These are phyloP conservation scores for Cordyceps farinosa DNA, from an alignment of 2,329 filamentous ascomycete genomes.

Conservation along the genomic window DNA sequence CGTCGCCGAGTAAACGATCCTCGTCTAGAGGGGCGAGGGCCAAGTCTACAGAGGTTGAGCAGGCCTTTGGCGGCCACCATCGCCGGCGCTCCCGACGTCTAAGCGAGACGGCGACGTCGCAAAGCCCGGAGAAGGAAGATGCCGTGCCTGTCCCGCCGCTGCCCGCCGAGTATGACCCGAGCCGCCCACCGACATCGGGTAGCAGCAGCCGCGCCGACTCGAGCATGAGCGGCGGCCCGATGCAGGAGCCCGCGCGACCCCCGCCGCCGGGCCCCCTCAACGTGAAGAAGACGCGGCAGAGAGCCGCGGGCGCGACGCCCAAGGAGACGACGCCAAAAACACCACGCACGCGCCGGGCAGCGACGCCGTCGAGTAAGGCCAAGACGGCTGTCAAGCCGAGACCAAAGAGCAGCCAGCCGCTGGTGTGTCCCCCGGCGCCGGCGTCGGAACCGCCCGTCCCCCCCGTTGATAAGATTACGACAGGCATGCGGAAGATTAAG, in stretches of 20 bases:
- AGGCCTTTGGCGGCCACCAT: background rate
- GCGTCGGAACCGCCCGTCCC: slow-evolving; percentile 14
- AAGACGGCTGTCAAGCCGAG: slow-evolving; percentile 19
- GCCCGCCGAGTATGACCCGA: slow-evolving; percentile 17
- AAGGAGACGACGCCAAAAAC: slow-evolving; percentile 35
- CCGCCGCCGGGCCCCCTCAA: slow-evolving; percentile 39
- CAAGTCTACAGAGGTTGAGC: slow-evolving; percentile 11
- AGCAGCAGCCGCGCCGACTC: slow-evolving; percentile 34
- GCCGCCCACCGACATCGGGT: slow-evolving; percentile 23
- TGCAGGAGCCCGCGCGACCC: slow-evolving; percentile 31
- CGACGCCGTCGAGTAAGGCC: slow-evolving; percentile 18
- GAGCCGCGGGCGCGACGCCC: slow-evolving; percentile 28
- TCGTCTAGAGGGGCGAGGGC: slow-evolving; percentile 21
- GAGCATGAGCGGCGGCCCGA: slow-evolving; percentile 37
- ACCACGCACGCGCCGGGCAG: slow-evolving; percentile 8
- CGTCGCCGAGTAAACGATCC: slow-evolving; percentile 17
- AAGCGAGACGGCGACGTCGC: slow-evolving; percentile 44
- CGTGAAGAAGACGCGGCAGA: slow-evolving; percentile 59
- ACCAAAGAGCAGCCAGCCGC: slow-evolving; percentile 12
- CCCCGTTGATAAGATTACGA: slow-evolving; percentile 50
- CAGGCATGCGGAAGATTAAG: slow-evolving; percentile 60
- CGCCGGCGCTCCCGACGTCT: slow-evolving; percentile 39
- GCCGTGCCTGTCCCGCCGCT: slow-evolving; percentile 20
- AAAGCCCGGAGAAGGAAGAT: slow-evolving; percentile 23
- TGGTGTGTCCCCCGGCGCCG: background rate